phyloP scores from a whole-genome alignment of 805 yeast genomes.

The Danielia reshetovae region DNA sequence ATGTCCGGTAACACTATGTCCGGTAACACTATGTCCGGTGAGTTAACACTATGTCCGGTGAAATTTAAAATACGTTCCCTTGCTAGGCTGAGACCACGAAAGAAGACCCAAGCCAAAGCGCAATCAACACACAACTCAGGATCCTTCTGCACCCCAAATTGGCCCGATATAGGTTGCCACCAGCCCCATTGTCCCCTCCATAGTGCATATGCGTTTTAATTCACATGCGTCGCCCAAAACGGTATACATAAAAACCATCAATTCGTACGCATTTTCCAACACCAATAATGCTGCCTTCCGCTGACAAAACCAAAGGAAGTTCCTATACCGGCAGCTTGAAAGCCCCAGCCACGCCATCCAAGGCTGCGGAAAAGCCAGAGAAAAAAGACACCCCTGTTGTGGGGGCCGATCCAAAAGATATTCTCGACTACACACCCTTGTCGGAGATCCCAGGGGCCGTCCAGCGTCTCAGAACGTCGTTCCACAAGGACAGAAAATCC shows the following conservation, averaged over 20 bases:
- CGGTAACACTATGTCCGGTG: too few species aligned
- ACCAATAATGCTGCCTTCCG: neutral
- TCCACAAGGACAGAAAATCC: slow-evolving; percentile 42
- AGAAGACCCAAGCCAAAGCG: too few species aligned
- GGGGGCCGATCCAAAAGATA: neutral
- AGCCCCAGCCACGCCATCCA: neutral
- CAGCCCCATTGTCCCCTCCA: too few species aligned
- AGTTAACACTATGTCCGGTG: too few species aligned
- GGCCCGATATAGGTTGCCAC: too few species aligned
- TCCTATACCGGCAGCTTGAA: neutral
- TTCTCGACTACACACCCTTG: slow-evolving; percentile 41
- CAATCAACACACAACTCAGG: too few species aligned
- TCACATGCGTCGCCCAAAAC: neutral
- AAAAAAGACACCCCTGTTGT: neutral
- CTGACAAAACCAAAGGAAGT: neutral
- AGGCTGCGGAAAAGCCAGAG: neutral
- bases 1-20: too few species aligned
- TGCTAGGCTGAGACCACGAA: too few species aligned
- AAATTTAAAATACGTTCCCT: too few species aligned
- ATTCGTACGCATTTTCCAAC: too few species aligned
- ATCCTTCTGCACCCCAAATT: too few species aligned
- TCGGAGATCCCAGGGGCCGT: slow-evolving; percentile 48
- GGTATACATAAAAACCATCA: too few species aligned
- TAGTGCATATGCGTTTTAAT: neutral
- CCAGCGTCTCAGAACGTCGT: slow-evolving; percentile 37